phyloP scores from a whole-genome alignment of 805 yeast species.

The Teunomyces aglyptinius region DNA sequence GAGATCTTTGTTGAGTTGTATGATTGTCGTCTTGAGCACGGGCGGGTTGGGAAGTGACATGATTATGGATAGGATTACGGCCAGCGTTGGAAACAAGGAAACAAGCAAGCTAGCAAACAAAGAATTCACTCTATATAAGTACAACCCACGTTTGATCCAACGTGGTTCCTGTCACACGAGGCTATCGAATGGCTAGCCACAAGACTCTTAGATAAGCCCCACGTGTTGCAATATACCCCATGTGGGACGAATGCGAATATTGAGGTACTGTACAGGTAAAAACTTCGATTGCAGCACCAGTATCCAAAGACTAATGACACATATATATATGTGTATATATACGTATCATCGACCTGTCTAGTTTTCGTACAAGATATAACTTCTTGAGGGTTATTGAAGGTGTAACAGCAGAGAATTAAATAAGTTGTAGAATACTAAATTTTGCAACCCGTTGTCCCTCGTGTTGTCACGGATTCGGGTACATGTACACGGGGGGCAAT shows the following conservation, averaged over 20 bases:
- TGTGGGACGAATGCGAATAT: background rate
- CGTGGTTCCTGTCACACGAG: conserved; percentile 11
- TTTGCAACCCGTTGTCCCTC: too few species aligned
- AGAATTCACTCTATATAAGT: conserved; percentile 1
- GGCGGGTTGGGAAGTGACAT: conserved; percentile 37
- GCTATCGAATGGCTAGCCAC: background rate
- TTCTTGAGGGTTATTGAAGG: too few species aligned
- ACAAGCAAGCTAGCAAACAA: background rate
- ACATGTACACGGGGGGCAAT: too few species aligned
- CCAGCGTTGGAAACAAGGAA: background rate
- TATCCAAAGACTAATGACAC: too few species aligned
- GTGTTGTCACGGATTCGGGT: too few species aligned
- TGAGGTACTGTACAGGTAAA: too few species aligned
- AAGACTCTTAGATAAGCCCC: conserved; percentile 3
- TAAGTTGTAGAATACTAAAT: too few species aligned
- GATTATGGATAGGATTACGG: background rate
- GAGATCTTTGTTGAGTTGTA: conserved; percentile 42
- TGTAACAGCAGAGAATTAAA: too few species aligned
- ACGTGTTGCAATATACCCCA: conserved; percentile 3
- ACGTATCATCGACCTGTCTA: too few species aligned
- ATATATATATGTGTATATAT: too few species aligned
- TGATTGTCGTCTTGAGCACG: conserved; percentile 42
- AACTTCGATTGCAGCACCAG: too few species aligned
- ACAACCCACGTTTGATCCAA: conserved; percentile 9
- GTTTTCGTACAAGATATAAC: too few species aligned